Conservation (phyloP, 495 filamentous ascomycete species). For the Cladorrhinum samala region DNA sequence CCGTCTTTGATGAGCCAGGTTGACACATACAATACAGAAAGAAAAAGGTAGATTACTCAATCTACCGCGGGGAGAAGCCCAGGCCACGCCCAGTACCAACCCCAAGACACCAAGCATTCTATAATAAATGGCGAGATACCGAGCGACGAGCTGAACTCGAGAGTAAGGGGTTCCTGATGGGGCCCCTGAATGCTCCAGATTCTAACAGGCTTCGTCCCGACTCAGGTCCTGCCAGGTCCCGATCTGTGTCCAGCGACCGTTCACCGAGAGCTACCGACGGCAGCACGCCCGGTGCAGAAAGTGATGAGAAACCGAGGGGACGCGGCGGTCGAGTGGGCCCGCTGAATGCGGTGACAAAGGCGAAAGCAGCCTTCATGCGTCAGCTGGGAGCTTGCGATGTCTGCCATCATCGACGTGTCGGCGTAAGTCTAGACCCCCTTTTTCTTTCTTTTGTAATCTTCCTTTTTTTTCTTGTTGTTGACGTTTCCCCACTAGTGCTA, state of each 20-base stretch:
- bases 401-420: constrained; percentile 21
- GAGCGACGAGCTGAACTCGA: constrained; percentile 1
- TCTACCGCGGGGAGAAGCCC: background rate
- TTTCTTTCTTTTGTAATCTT: background rate
- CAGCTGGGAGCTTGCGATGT: constrained; percentile 21
- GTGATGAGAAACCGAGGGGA: background rate
- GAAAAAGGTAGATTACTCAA: no score
- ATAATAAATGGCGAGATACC: constrained; percentile 26
- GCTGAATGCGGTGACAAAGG: constrained; percentile 7
- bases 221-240: background rate
- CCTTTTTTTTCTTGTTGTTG: background rate
- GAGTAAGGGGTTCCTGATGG: background rate
- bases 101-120: constrained; percentile 29
- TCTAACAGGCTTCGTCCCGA: background rate
- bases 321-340: constrained; percentile 17
- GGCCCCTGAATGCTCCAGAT: background rate
- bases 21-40: no score
- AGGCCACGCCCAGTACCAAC: constrained; percentile 9
- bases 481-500: background rate
- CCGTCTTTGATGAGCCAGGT: background rate
- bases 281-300: constrained; percentile 5
- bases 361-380: constrained; percentile 22
- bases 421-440: constrained; percentile 18
- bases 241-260: background rate
- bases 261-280: no score